Base-by-base conservation (phyloP, 2,329 filamentous ascomycete species). In the Cordyceps pruinosa region DNA sequence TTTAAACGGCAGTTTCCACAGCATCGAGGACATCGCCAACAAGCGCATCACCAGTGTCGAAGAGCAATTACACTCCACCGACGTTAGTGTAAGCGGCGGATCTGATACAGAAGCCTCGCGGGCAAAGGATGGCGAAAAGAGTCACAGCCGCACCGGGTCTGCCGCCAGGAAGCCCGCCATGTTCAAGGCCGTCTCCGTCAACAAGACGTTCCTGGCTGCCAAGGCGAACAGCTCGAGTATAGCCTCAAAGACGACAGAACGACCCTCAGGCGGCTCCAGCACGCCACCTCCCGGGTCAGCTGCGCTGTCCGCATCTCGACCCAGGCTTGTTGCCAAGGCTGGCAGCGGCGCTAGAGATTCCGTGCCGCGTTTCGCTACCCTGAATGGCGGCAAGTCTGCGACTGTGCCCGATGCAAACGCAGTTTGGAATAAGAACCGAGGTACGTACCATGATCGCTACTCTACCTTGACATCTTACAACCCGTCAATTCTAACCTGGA, bases 361-460 rank as follows among this genome's bases (percentile, higher is more conserved):
- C 19, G 71, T 72, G 17, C 71, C 76, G 7, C 71, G 76, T 55
- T 71, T 74, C 39, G 67, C 73, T 8, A 69, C 68, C 7, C 66
- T 67, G 8, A 64, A 78, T 65, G 86, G 84, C 65, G 81, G 81
- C 52, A 85, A 86, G 61, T 66, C 79, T 34, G 77, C 79, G 19
- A 68, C 80, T 59, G 84, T 83, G 26, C 87, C 89, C 15, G 88
- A 92, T 69, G 79, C 82, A 30, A 88, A 77, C 70, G 87, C 81
- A 54, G 89, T 95, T 41, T 95, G 90, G 90, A 95, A 94, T 74
- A 92, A 91, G 73, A 95, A 94, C 69, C 81, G 86, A 76, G 88
- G 89, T 87, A 81, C 69, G 86, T 75, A 34, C 8, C 15, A 32
- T 2, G 3, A 21, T 4, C 28, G 9, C 15, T 9, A 26, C 6